Evolutionary conservation across 2,329 filamentous ascomycete genomes (phyloP), one percentile per base, ranked within the genome.

Genomic region (Colletotrichum tanaceti): DNA sequence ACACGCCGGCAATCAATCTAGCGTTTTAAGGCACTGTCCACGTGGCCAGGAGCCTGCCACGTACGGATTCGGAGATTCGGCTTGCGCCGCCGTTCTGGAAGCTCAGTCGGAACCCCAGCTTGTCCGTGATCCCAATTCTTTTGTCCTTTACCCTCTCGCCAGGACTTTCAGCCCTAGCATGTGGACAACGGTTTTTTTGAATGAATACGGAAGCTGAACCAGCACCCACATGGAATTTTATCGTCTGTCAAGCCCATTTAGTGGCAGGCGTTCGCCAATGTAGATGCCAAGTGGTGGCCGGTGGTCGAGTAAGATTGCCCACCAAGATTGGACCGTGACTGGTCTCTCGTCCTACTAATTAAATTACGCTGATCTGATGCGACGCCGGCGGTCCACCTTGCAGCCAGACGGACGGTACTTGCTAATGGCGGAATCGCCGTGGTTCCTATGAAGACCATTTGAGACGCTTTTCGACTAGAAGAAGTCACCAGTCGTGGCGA

Each of bases 61-160:
- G 32, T 35, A 35, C 32, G 32, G 32, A 35, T 10, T 35, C 32
- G 46, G n/a, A n/a, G 39, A 28, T 20, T 39, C 54, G 44, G 63
- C 13, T 32, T 28, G 18, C 63, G 38, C 63, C 49, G 38, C 54
- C 22, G 43, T 46, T 55, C 65, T 65, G 13, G n/a, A 65, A 65
- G 65, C 49, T 65, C 58, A 54, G 65, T 49, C 61, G 35, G 43
- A 50, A 60, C 55, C 62, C 55, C 49, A 39, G 65, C 28, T 9
- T 32, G 28, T 32, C 28, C 7, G 9, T 9, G 28, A 32, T 32
- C 28, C 28, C 28, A 7, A 32, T 32, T 9, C 0, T 32, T 10
- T 32, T 32, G 28, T 10, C 7, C 28, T 32, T 7, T 32, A 1
- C 28, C 28, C 28, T 32, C 28, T 59, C 18, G 20, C 38, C 35